A percentile compares a stretch with the other conserved stretches of the same genome.
Evolutionary conservation across 1,284 basidiomycete genomes (phyloP).

Genomic region (Tilletia indica): DNA sequence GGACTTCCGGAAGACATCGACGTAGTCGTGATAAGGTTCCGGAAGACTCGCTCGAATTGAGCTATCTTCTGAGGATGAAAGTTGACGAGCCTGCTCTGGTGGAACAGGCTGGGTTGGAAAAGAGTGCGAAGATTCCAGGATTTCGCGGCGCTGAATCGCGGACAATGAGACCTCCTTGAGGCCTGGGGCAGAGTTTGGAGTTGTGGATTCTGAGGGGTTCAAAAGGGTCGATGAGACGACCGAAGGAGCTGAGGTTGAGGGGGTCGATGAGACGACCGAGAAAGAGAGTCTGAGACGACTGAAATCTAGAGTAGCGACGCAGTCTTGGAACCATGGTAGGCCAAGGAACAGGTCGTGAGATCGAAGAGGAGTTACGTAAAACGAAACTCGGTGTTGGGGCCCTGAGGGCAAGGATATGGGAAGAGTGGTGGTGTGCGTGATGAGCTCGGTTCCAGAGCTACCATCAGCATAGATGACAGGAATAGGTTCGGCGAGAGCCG

Average conservation of each 20-base stretch:
- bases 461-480: too few species aligned
- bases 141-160: background rate
- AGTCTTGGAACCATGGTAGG: background rate
- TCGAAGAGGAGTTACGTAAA: slow-evolving; percentile 4
- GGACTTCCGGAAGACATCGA: background rate
- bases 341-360: slow-evolving; percentile 1
- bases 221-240: too few species aligned
- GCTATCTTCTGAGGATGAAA: background rate
- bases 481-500: background rate
- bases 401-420: background rate
- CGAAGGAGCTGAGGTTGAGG: background rate
- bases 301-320: background rate
- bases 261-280: background rate
- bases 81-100: background rate
- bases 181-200: background rate
- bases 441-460: background rate
- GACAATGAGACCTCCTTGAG: background rate
- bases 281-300: background rate
- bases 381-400: background rate
- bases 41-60: background rate
- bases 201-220: too few species aligned
- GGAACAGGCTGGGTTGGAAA: background rate
- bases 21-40: slow-evolving; percentile 12
- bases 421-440: slow-evolving; percentile 1
- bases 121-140: background rate